phyloP scores from a whole-genome alignment of 1,284 basidiomycete genomes.

The Austroboletus novae-zelandiae region DNA sequence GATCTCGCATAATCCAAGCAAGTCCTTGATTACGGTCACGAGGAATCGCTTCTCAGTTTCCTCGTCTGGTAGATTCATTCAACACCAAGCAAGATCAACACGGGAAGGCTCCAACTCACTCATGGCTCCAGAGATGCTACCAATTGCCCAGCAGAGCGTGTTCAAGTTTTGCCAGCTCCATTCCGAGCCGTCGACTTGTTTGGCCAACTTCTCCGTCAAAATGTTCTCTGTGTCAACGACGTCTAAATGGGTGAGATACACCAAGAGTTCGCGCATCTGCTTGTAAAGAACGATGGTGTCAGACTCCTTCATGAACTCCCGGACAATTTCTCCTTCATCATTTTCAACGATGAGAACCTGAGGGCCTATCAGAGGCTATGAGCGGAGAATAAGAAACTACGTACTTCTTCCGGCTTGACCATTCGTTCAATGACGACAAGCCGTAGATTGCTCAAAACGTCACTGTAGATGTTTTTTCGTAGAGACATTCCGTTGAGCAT shows the following conservation, averaged over 20 bases:
- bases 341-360: conserved; percentile 98
- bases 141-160: conserved; percentile 99
- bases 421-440: conserved; percentile 98
- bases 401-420: conserved; percentile 99
- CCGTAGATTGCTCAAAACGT: conserved; percentile 92
- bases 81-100: background rate
- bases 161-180: conserved; percentile 99
- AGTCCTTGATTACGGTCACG: conserved; percentile 98
- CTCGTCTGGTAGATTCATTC: conserved; percentile 62
- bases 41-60: conserved; percentile 99
- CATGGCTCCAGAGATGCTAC: conserved; percentile 99
- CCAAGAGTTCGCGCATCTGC: conserved; percentile 96
- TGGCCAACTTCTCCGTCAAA: conserved; percentile 93
- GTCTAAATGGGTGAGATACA: conserved; percentile 97
- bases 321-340: conserved; percentile 98
- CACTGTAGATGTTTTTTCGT: conserved; percentile 92
- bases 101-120: conserved; percentile 54
- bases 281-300: conserved; percentile 99
- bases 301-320: conserved; percentile 99
- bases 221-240: conserved; percentile 96
- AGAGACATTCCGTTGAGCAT: conserved; percentile 77
- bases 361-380: conserved; percentile 7
- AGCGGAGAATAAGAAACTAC: conserved; percentile 23
- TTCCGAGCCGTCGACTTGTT: conserved; percentile 96
- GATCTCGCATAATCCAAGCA: conserved; percentile 95